Base-by-base conservation (phyloP, 169 alveolate species). In the Plasmodium coatneyi region DNA sequence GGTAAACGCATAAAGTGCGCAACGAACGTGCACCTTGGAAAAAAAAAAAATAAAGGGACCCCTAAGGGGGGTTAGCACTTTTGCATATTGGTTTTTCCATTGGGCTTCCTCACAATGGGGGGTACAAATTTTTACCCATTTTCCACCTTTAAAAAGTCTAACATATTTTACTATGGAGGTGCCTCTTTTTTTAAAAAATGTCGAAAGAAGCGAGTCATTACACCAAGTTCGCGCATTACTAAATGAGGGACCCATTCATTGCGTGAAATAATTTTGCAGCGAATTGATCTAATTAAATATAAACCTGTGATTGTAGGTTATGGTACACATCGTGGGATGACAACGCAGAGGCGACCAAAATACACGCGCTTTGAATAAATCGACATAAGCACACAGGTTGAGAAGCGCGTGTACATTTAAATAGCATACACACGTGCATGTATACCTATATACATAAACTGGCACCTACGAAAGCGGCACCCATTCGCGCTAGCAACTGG, bases 281-380 rank as follows among this genome's bases (percentile, higher is more conserved):
- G 76, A 66, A 66, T 66, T 66, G 36, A 66, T 66, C 76, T 66
- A 66, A 66, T 66, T 66, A 66, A 66, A 66, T 19, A 66, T 22
- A 66, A 22, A 66, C 12, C 19, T 22, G 16, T 66, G 41, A 66
- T 66, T 28, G 76, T 25, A 66, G 36, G 76, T 66, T 66, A 25
- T 25, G 76, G 30, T 9, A 66, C 16, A 66, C 36, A 66, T 36
- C 32, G 16, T 22, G 76, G 76, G 76, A 2, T 25, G 41, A 22
- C 5, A 66, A 66, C 10, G 36, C 36, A 28, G 36, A 66, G 76
- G 41, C 16, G n/a, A 66, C 41, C 30, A 28, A 28, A 28, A 66
- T 28, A 66, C 34, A 66, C 30, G 36, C 39, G 36, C n/a, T 66
- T 66, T 66, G 41, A 66, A 66, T 25, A 66, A 66, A 66, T 22